Conservation (phyloP, 2,329 filamentous ascomycete species). For the Talaromyces atroroseus region DNA sequence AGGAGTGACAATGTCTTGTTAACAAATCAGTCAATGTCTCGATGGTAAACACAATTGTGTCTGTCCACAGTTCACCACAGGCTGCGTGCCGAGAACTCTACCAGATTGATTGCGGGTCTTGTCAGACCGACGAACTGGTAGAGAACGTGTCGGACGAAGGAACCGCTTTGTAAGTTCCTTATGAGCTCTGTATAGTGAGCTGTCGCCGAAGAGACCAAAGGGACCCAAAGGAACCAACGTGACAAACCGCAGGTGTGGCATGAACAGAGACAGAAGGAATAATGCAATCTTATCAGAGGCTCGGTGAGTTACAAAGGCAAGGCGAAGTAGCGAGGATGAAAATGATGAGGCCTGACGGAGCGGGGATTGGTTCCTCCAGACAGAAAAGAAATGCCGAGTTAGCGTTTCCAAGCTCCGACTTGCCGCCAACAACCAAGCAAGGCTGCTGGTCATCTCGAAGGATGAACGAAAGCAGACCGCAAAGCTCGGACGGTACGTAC, state of each 20-base stretch:
- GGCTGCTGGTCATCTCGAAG: neutral
- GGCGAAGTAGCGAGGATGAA: neutral
- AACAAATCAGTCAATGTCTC: too few species aligned
- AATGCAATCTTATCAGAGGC: too few species aligned
- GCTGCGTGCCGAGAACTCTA: neutral
- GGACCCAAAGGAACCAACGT: too few species aligned
- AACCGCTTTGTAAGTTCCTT: neutral
- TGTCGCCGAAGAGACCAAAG: too few species aligned
- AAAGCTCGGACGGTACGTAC: neutral
- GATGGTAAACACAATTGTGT: neutral
- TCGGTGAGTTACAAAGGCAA: neutral
- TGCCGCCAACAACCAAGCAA: neutral
- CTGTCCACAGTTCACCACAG: neutral
- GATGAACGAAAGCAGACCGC: neutral
- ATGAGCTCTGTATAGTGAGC: too few species aligned
- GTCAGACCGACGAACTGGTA: neutral
- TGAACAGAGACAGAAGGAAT: neutral
- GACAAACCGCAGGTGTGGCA: neutral
- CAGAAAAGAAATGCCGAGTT: neutral
- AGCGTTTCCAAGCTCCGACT: neutral
- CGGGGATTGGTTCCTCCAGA: neutral
- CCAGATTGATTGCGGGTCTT: neutral
- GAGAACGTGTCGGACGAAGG: neutral
- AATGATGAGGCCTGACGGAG: neutral
- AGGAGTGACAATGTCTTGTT: too few species aligned